These are phyloP conservation scores for Rosa hybrid DNA, from an alignment of 331 rosid genomes.

Conservation along the genomic window DNA sequence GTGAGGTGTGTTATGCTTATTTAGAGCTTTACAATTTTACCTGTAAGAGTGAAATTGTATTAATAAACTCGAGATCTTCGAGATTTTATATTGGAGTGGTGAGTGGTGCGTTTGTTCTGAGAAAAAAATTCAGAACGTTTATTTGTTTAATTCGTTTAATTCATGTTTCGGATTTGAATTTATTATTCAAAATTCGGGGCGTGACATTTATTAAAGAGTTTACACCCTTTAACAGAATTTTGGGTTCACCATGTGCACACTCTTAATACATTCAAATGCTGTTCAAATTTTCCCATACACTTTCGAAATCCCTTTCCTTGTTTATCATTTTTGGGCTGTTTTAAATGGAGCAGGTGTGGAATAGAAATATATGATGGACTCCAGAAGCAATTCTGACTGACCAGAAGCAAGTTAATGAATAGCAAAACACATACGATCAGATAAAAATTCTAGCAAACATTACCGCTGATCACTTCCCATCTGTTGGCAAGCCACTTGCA, in stretches of 20 bases:
- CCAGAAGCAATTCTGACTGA: neutral
- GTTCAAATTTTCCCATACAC: neutral
- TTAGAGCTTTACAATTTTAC: too few relatives aligned
- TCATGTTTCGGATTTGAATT: too few relatives aligned
- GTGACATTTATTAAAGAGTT: neutral
- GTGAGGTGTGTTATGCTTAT: too few relatives aligned
- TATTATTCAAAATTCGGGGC: too few relatives aligned
- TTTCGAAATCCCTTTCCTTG: neutral
- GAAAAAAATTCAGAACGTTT: too few relatives aligned
- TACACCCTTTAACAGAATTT: neutral
- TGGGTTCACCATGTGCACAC: neutral
- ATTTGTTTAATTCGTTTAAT: too few relatives aligned
- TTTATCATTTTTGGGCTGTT: neutral
- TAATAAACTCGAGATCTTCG: too few relatives aligned
- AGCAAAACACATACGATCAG: neutral
- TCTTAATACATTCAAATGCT: neutral
- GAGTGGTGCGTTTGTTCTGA: too few relatives aligned
- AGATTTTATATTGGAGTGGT: too few relatives aligned
- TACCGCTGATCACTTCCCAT: constrained; percentile 94
- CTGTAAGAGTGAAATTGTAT: too few relatives aligned
- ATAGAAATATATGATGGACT: neutral
- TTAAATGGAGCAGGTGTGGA: neutral
- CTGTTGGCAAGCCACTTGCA: constrained; percentile 81
- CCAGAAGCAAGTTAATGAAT: neutral
- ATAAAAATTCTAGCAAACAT: constrained; percentile 3